These are phyloP conservation scores for Sicyos baderoa DNA, from an alignment of 306 rosid genomes.

Conservation along the genomic window DNA sequence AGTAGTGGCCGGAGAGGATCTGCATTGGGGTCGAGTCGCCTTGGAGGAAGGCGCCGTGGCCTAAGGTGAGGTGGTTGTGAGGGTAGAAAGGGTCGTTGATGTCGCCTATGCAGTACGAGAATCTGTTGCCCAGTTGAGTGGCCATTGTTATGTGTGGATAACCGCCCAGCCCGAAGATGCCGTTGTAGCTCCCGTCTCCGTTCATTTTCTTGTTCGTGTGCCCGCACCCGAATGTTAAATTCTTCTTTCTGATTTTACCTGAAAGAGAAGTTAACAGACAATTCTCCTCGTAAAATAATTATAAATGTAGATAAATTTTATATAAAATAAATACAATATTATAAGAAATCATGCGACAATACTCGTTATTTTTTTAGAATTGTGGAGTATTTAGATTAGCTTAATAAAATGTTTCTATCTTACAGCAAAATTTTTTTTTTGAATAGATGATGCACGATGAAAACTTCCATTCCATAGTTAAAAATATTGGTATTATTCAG, in stretches of 20 bases:
- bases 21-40: slow-evolving; percentile 15
- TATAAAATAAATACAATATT: too few species aligned
- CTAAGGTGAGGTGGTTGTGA: not conserved
- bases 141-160: slow-evolving; percentile 8
- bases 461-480: too few species aligned
- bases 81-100: slow-evolving; percentile 4
- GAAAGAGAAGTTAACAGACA: too few species aligned
- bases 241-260: not conserved
- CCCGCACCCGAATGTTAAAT: slow-evolving; percentile 14
- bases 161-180: slow-evolving; percentile 11
- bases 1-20: not conserved
- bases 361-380: too few species aligned
- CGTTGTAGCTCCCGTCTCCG: not conserved
- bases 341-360: too few species aligned
- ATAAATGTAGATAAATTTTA: too few species aligned
- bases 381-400: too few species aligned
- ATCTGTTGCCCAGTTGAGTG: slow-evolving; percentile 14
- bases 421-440: too few species aligned
- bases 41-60: not conserved
- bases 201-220: not conserved
- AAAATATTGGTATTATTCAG: too few species aligned
- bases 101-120: slow-evolving; percentile 21
- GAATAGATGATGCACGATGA: too few species aligned
- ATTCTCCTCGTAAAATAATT: too few species aligned
- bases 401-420: too few species aligned